Base-by-base conservation (phyloP, 2,329 filamentous ascomycete species). In the Aspergillus sp. region DNA sequence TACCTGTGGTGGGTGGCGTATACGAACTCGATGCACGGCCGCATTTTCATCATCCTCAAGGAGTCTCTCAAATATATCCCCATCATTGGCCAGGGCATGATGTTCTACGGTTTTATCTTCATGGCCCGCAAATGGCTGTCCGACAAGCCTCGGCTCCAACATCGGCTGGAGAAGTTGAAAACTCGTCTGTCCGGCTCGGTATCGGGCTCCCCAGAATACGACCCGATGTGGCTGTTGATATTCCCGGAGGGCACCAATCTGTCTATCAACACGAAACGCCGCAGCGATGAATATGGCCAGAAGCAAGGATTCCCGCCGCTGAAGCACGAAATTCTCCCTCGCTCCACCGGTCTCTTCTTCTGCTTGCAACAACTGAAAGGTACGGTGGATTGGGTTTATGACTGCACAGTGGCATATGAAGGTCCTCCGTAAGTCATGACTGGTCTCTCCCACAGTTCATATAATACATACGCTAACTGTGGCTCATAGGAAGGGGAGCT, bases 321-420 rank as follows among this genome's bases (percentile, higher is more conserved):
- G 72, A 81, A 80, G 55, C 81, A 87, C 60, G 74, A 79, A 54
- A 73, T 87, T n/a, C 67, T 86, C 32, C 84, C 84, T 1, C 75
- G 84, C 43, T 82, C 80, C 51, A 86, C 82, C 3, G 84, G 84
- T 2, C 65, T 86, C 5, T 77, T 79, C 36, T 86, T 85, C 66
- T 86, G 83, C 62, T 64, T 87, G 44, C 78, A 85, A 52, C 79
- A 86, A 58, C 61, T 87, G 46, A 75, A 73, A 40, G 75, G 79
- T 7, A 83, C 81, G 0, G 81, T 84, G n/a, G 80, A 85, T 21
- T 86, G 81, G 76, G 73, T 87, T 1, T 87, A 87, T 61, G 84
- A 87, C 61, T 97, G 92, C 71, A 97, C 94, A 0, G 87, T 99
- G 52, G 92, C 91, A 4, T 99, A 99, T 67, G 93, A 97, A 72